These are phyloP conservation scores for Fusarium hostae DNA, from an alignment of 2,329 filamentous ascomycete species.

Conservation along the genomic window DNA sequence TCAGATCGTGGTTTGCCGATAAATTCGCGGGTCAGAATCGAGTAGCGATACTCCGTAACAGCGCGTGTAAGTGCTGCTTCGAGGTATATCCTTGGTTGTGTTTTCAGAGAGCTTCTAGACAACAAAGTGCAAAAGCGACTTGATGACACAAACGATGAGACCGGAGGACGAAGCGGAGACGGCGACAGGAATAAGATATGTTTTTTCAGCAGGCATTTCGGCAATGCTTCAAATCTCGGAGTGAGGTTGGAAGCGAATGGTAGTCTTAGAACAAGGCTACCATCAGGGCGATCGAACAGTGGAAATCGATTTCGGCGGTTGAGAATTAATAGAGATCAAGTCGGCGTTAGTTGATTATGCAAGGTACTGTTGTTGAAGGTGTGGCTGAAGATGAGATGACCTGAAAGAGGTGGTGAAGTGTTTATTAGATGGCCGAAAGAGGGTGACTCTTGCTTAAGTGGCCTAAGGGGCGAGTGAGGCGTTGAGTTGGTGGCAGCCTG, in stretches of 20 bases:
- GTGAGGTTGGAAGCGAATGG: constrained; percentile 42
- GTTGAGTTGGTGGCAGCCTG: constrained; percentile 43
- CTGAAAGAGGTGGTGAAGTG: constrained; percentile 38
- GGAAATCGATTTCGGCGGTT: constrained; percentile 16
- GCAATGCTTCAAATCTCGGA: constrained; percentile 48
- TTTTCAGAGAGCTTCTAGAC: constrained; percentile 57
- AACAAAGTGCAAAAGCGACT: constrained; percentile 52
- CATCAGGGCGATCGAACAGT: constrained; percentile 45
- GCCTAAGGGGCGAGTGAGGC: constrained; percentile 50
- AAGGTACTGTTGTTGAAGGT: constrained; percentile 47
- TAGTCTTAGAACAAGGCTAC: constrained; percentile 50
- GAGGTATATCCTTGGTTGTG: constrained; percentile 57
- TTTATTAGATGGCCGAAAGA: constrained; percentile 46
- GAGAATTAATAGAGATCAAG: constrained; percentile 34
- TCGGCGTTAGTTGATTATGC: constrained; percentile 39
- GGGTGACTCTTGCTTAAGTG: constrained; percentile 51
- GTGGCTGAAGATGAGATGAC: constrained; percentile 41
- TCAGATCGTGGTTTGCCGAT: constrained; percentile 56
- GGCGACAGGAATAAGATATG: constrained; percentile 68
- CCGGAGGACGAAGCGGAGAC: constrained; percentile 70
- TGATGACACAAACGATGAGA: constrained; percentile 66
- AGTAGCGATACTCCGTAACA: constrained; percentile 55
- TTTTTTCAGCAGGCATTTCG: constrained; percentile 70
- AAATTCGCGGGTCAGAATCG: constrained; percentile 51
- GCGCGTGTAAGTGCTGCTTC: constrained; percentile 50